Evolutionary conservation across 768 basidiomycete species (phyloP), one percentile per base, ranked within the genome.

Genomic region (Boletellus emodensis): DNA sequence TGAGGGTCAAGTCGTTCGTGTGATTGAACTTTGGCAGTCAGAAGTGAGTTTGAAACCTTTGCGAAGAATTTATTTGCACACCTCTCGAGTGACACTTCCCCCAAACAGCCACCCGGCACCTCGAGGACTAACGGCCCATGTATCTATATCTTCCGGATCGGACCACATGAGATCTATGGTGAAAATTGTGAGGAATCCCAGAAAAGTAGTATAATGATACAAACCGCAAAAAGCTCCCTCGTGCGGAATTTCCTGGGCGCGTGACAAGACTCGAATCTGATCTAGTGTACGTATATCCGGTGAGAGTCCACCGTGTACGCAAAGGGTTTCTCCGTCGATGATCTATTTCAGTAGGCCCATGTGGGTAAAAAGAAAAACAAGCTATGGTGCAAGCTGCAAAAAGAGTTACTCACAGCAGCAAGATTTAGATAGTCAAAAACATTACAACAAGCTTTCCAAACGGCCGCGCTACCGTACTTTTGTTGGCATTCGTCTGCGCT

Each of bases 21-120:
- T 95, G 91, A 57, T 92, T 94, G 77, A 98, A 97, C 84, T 94
- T 57, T 17, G 9, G n/a, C 4, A 8, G 44, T 38, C 10, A 37
- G 18, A 42, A 39, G 18, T 57, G n/a, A 52, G 54, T 30, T 18
- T 43, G 36, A 35, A 34, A 34, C 18, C 40, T 38, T 37, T 15
- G n/a, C 7, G 33, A 44, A 30, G 12, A 33, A 18, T 44, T 15
- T 2, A 32, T 13, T 8, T 7, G 60, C 71, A 35, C 43, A 89
- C 91, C 77, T 95, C 93, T 55, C 76, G 77, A 8, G 94, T 93
- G 1, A 97, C 90, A 47, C 76, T 83, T 13, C 78, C 84, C 7
- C 94, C 94, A 57, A 97, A 96, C 18, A 96, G 72, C 89, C 93
- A 98, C 0, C 95, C 95, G 6, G 95, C 95, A 17, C 95, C 95